Conservation (phyloP, 78 protist species). For the Dictyostelium capitatum region DNA sequence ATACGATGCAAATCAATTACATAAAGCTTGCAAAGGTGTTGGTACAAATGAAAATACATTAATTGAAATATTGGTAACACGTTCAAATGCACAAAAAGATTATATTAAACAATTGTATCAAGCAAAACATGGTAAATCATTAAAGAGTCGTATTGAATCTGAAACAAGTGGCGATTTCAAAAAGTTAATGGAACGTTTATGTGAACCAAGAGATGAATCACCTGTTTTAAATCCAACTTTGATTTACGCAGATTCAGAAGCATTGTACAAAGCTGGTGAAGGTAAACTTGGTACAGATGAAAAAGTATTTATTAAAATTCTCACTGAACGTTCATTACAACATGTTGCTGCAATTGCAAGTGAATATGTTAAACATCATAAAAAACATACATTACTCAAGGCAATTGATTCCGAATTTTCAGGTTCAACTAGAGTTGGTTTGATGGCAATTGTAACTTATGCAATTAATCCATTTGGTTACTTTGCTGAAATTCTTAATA, state of each 20-base stretch:
- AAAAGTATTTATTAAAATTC: conserved; percentile 53
- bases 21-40: conserved; percentile 39
- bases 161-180: conserved; percentile 70
- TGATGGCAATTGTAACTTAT: conserved; percentile 23
- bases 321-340: conserved; percentile 29
- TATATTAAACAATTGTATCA: conserved; percentile 24
- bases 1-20: conserved; percentile 26
- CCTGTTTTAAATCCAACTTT: conserved; percentile 1
- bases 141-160: conserved; percentile 10
- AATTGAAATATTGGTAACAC: conserved; percentile 40
- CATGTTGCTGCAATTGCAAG: conserved; percentile 36
- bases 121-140: not conserved
- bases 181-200: not conserved
- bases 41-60: conserved; percentile 64
- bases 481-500: conserved; percentile 52
- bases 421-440: conserved; percentile 45
- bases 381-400: conserved; percentile 32
- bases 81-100: conserved; percentile 37
- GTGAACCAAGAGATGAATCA: conserved; percentile 67
- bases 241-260: conserved; percentile 30
- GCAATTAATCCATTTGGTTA: conserved; percentile 40
- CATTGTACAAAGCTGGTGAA: conserved; percentile 73
- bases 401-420: conserved; percentile 65
- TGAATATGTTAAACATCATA: conserved; percentile 42
- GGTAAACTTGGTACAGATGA: conserved; percentile 78